Conservation (phyloP, 345 rosid genomes). For the Cardamine chenopodiifolia region DNA sequence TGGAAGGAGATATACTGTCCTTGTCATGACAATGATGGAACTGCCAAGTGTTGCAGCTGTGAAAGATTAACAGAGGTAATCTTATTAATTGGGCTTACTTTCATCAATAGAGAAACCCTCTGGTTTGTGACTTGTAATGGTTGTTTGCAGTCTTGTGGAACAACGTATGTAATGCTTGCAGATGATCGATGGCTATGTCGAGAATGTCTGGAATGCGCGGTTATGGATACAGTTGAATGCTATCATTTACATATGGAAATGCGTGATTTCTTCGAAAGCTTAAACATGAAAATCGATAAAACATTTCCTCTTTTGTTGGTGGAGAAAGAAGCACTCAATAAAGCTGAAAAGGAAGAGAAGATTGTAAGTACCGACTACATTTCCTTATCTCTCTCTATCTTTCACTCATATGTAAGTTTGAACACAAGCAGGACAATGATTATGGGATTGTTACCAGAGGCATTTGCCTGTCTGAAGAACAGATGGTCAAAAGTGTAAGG, state of each 20-base stretch:
- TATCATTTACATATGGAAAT: conserved; percentile 66
- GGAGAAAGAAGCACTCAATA: conserved; percentile 76
- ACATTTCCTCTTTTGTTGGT: conserved; percentile 81
- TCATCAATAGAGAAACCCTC: background rate
- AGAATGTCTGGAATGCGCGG: conserved; percentile 73
- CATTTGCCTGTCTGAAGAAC: conserved; percentile 82
- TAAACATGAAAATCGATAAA: conserved; percentile 65
- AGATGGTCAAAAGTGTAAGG: conserved; percentile 66
- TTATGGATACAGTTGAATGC: conserved; percentile 83
- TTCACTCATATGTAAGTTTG: conserved; percentile 1
- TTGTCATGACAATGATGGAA: conserved; percentile 16
- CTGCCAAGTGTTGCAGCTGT: conserved; percentile 37
- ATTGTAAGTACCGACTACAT: conserved; percentile 48
- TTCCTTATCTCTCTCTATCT: background rate
- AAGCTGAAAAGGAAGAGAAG: conserved; percentile 75
- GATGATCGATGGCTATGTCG: conserved; percentile 75
- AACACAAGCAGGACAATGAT: conserved; percentile 58
- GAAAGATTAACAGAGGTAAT: conserved; percentile 36
- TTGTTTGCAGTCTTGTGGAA: conserved; percentile 49
- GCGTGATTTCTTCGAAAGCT: conserved; percentile 74
- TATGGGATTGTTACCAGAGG: conserved; percentile 87
- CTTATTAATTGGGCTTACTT: background rate
- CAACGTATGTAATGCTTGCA: conserved; percentile 53
- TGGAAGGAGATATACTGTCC: conserved; percentile 34
- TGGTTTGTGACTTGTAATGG: background rate